Percentiles rank a stretch among this genome's conserved stretches.
Evolutionary conservation across 805 yeast species (phyloP).

Genomic region (Candida incommunis): DNA sequence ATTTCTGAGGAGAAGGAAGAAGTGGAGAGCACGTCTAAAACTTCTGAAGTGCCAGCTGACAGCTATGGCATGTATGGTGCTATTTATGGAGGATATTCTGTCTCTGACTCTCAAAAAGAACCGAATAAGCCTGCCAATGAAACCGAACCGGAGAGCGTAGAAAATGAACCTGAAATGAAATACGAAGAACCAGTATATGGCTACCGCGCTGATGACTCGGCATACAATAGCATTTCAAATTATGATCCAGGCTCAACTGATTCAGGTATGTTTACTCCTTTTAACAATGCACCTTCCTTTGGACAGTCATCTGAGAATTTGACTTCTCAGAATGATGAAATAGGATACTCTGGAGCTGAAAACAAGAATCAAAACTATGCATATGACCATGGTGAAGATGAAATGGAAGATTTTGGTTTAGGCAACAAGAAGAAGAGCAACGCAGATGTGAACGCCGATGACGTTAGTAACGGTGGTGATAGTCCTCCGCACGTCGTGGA

Average conservation of each 20-base stretch:
- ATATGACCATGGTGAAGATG: too few relatives aligned
- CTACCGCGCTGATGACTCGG: constrained; percentile 12
- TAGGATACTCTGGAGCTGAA: too few relatives aligned
- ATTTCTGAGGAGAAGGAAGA: not conserved
- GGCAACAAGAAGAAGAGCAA: constrained; percentile 4
- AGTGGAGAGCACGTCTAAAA: not conserved
- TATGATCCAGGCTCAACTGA: not conserved
- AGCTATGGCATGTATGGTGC: constrained; percentile 10
- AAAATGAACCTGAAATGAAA: constrained; percentile 4
- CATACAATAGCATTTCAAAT: constrained; percentile 4
- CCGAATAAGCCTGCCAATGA: constrained; percentile 13
- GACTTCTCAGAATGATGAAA: constrained; percentile 6
- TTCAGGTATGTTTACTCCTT: not conserved
- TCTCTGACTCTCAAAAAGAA: constrained; percentile 9
- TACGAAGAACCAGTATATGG: not conserved
- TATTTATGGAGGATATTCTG: constrained; percentile 5
- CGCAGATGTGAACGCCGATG: too few relatives aligned
- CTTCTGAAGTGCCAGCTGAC: not conserved
- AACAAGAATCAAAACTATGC: too few relatives aligned
- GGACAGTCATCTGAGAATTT: not conserved
- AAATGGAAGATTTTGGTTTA: constrained; percentile 10
- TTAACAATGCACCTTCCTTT: not conserved
- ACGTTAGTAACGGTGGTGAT: too few relatives aligned
- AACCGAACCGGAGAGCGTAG: constrained; percentile 13
- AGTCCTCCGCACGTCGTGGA: constrained; percentile 3